A percentile compares a stretch with the other conserved stretches of the same genome.
phyloP scores from a whole-genome alignment of 768 basidiomycete genomes.

The Astraeus odoratus region DNA sequence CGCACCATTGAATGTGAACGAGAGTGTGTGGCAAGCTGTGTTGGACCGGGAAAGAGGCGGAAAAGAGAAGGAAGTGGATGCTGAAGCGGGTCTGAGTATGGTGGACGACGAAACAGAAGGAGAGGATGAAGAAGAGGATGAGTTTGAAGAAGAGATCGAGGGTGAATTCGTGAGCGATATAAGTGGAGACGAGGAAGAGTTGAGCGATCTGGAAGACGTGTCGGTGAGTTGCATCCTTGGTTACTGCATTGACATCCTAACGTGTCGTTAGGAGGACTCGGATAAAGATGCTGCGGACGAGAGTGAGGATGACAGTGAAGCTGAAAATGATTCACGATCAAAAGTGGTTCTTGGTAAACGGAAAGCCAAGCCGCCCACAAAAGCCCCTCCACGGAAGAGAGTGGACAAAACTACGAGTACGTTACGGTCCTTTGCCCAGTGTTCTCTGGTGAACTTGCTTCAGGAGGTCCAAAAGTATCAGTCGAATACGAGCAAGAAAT shows the following conservation, averaged over 20 bases:
- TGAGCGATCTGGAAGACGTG: conserved; percentile 55
- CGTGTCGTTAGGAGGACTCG: conserved; percentile 21
- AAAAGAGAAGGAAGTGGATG: conserved; percentile 38
- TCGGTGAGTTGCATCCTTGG: conserved; percentile 37
- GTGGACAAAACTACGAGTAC: conserved; percentile 59
- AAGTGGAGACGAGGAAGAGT: conserved; percentile 40
- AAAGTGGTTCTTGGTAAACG: conserved; percentile 59
- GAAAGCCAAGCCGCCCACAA: conserved; percentile 42
- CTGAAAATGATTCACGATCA: conserved; percentile 29
- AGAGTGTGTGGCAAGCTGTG: conserved; percentile 90
- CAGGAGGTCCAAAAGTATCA: conserved; percentile 79
- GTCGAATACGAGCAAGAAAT: conserved; percentile 96
- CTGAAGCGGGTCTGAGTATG: conserved; percentile 34
- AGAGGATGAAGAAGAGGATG: conserved; percentile 46
- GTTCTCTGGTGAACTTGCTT: conserved; percentile 9
- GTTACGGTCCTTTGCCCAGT: conserved; percentile 18
- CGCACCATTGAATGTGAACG: conserved; percentile 95
- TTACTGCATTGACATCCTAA: conserved; percentile 13
- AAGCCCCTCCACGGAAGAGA: conserved; percentile 42
- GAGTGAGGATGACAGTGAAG: conserved; percentile 31
- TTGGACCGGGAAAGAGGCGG: conserved; percentile 69
- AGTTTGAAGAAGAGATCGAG: conserved; percentile 45
- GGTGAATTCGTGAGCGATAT: conserved; percentile 54
- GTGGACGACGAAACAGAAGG: conserved; percentile 51
- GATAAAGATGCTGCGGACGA: conserved; percentile 40